phyloP scores from a whole-genome alignment of 1,284 basidiomycete genomes.

The Ustilago vetiveriae region DNA sequence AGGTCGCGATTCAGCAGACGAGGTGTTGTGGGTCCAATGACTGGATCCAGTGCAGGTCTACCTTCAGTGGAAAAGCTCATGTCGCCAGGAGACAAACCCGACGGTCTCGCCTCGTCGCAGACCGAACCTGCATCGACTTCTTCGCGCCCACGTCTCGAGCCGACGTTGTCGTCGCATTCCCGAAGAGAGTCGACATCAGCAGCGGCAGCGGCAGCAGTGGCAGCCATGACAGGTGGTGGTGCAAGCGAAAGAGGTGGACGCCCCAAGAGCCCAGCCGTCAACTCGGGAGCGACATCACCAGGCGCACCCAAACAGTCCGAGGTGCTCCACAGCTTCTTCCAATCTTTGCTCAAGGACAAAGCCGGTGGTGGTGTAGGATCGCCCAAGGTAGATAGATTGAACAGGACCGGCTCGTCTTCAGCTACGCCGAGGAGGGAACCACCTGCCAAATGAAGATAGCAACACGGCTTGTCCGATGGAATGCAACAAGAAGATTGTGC shows the following conservation, averaged over 20 bases:
- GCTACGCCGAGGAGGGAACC: constrained; percentile 3
- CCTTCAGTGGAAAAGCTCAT: constrained; percentile 48
- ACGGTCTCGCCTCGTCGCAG: not conserved
- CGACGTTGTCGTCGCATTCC: not conserved
- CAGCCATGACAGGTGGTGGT: constrained; percentile 19
- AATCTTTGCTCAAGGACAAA: constrained; percentile 49
- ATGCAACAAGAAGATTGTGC: no score
- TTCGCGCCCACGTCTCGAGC: constrained; percentile 2
- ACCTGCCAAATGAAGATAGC: not conserved
- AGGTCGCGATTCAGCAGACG: constrained; percentile 39
- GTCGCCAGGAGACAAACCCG: constrained; percentile 6
- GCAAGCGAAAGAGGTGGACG: constrained; percentile 15
- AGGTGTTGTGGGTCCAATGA: constrained; percentile 54
- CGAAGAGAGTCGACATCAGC: constrained; percentile 32
- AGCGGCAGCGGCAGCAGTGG: constrained; percentile 25
- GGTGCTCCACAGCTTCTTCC: constrained; percentile 64
- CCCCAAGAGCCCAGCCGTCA: constrained; percentile 33
- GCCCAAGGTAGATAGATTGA: constrained; percentile 27
- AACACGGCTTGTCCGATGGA: not conserved
- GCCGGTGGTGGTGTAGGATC: constrained; percentile 12
- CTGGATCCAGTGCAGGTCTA: constrained; percentile 30
- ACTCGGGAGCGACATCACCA: constrained; percentile 16
- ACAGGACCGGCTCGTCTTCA: not conserved
- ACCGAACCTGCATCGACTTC: not conserved
- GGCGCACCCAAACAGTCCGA: constrained; percentile 57